phyloP scores from a whole-genome alignment of 1,284 basidiomycete species.

The Cutaneotrichosporon spelunceum region DNA sequence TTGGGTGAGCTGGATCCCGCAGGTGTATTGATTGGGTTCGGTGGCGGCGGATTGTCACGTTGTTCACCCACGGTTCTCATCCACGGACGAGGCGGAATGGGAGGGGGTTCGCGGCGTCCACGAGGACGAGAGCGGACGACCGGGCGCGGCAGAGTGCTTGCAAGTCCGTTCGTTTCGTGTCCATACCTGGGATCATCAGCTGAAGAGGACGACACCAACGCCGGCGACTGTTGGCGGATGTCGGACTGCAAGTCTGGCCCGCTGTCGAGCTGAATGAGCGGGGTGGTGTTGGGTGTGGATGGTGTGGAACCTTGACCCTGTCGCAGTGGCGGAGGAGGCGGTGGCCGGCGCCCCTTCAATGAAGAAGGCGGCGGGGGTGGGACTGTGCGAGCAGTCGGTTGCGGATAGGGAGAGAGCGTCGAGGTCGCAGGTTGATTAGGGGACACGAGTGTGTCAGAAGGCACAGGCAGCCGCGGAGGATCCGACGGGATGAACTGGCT shows the following conservation, averaged over 20 bases:
- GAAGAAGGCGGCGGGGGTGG: neutral
- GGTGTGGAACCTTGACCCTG: neutral
- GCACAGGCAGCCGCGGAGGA: neutral
- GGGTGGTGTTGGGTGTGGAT: neutral
- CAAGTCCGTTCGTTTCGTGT: neutral
- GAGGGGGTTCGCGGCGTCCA: constrained; percentile 35
- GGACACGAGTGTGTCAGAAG: neutral
- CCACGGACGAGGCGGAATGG: constrained; percentile 35
- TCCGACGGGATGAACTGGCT: neutral
- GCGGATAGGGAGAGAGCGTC: neutral
- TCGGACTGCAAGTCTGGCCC: neutral
- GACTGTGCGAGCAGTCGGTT: neutral
- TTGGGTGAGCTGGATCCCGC: neutral
- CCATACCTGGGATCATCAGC: neutral
- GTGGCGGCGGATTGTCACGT: neutral
- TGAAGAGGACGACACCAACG: constrained; percentile 16
- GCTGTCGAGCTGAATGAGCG: neutral
- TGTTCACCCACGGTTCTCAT: neutral
- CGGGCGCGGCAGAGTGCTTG: neutral
- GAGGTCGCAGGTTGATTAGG: no score
- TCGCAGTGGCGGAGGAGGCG: neutral
- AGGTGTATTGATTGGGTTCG: neutral
- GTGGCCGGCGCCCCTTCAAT: neutral
- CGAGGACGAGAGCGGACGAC: neutral
- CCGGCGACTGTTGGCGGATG: neutral